These are phyloP conservation scores for Mycena galopus DNA, from an alignment of 768 basidiomycete genomes.

Conservation along the genomic window DNA sequence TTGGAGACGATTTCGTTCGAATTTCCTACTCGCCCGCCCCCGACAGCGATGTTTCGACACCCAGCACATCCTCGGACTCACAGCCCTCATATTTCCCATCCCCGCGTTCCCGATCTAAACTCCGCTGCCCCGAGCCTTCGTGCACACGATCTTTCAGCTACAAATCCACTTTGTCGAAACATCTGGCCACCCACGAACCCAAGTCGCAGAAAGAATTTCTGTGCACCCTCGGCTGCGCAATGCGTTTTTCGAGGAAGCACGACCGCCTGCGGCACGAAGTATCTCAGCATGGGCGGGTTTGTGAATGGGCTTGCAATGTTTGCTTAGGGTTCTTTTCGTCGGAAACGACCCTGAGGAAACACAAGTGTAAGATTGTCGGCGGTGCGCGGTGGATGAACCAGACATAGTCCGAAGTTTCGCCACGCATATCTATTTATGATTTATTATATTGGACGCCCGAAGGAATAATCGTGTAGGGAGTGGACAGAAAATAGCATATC, in stretches of 20 bases:
- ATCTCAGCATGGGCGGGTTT: conserved; percentile 68
- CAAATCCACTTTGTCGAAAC: conserved; percentile 67
- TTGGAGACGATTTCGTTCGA: no score
- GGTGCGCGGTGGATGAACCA: conserved; percentile 48
- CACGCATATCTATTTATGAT: no score
- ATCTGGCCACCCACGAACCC: conserved; percentile 65
- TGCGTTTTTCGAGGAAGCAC: conserved; percentile 69
- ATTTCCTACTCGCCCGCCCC: not conserved
- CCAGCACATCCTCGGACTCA: not conserved
- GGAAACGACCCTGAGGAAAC: conserved; percentile 65
- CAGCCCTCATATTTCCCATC: not conserved
- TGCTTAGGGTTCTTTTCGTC: conserved; percentile 69
- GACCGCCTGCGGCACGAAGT: conserved; percentile 71
- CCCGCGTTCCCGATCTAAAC: conserved; percentile 36
- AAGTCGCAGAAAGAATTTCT: conserved; percentile 45
- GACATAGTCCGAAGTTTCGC: no score
- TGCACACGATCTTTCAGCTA: conserved; percentile 66
- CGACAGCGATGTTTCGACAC: not conserved
- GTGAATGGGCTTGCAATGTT: conserved; percentile 65
- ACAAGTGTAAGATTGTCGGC: conserved; percentile 67
- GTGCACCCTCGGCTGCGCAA: conserved; percentile 65
- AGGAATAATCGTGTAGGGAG: no score
- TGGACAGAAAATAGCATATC: no score
- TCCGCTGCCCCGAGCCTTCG: conserved; percentile 61
- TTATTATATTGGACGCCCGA: no score